phyloP scores from a whole-genome alignment of 495 filamentous ascomycete species.

The Rusavskia elegans region DNA sequence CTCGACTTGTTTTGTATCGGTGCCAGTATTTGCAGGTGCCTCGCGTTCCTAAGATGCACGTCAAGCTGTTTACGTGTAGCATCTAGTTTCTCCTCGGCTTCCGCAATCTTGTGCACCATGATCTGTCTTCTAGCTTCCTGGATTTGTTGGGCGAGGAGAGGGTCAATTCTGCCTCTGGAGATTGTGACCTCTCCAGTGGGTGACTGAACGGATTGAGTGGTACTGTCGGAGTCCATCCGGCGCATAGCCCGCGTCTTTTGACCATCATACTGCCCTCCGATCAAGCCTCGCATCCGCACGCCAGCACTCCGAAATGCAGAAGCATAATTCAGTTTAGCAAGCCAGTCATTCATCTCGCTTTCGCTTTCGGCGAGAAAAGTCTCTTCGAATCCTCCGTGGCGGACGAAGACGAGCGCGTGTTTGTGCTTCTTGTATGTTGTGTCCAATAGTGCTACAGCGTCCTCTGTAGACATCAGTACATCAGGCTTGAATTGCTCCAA shows the following conservation, averaged over 20 bases:
- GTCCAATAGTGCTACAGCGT: constrained; percentile 80
- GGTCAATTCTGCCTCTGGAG: constrained; percentile 50
- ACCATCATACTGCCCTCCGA: constrained; percentile 73
- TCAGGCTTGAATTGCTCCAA: constrained; percentile 87
- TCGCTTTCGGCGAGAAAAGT: constrained; percentile 81
- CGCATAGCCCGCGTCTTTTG: constrained; percentile 59
- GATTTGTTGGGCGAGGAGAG: constrained; percentile 69
- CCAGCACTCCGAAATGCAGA: constrained; percentile 83
- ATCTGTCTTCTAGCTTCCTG: constrained; percentile 62
- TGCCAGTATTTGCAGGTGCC: constrained; percentile 76
- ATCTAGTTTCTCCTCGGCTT: constrained; percentile 67
- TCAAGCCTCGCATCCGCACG: constrained; percentile 77
- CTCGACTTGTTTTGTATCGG: constrained; percentile 76
- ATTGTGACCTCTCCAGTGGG: constrained; percentile 55
- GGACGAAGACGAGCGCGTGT: constrained; percentile 78
- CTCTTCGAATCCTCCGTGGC: constrained; percentile 82
- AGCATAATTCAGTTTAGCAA: constrained; percentile 91
- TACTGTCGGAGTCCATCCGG: constrained; percentile 42
- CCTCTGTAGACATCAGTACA: constrained; percentile 76
- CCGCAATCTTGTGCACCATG: constrained; percentile 66
- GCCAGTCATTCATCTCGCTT: constrained; percentile 89
- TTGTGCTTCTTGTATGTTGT: constrained; percentile 89
- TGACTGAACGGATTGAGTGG: constrained; percentile 45
- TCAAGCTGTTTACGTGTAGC: constrained; percentile 64
- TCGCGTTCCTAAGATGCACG: constrained; percentile 70